Conservation (phyloP, 2,329 filamentous ascomycete genomes). For the Sporothrix schenckii region DNA sequence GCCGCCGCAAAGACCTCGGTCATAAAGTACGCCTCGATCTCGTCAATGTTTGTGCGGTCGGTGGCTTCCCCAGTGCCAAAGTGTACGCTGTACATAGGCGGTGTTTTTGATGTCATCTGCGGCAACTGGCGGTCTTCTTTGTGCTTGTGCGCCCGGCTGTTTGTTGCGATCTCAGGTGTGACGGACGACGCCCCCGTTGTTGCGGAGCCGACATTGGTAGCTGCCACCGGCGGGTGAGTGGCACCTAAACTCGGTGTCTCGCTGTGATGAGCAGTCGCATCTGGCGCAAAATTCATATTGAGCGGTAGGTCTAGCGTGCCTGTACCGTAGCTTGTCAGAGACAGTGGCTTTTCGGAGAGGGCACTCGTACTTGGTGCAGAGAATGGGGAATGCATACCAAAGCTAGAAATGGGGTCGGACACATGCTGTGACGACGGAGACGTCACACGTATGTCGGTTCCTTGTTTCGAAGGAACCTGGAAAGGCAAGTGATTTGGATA, state of each 20-base stretch:
- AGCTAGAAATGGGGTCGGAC: constrained; percentile 35
- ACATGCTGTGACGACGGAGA: constrained; percentile 39
- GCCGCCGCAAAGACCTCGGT: constrained; percentile 53
- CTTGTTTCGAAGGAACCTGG: constrained; percentile 57
- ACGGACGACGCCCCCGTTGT: background rate
- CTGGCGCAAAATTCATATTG: background rate
- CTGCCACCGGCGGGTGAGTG: constrained; percentile 9
- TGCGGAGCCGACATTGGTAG: constrained; percentile 12
- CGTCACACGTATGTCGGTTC: constrained; percentile 42
- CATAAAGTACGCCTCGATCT: constrained; percentile 59
- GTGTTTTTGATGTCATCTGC: background rate
- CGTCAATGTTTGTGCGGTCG: constrained; percentile 60
- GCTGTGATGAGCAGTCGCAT: background rate
- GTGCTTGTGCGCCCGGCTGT: background rate
- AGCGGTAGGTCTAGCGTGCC: background rate
- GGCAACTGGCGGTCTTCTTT: background rate
- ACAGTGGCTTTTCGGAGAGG: background rate
- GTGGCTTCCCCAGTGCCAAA: constrained; percentile 38
- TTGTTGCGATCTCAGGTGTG: background rate
- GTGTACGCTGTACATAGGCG: background rate
- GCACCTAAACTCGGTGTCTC: constrained; percentile 4
- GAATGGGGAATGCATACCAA: constrained; percentile 3
- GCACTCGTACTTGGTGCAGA: background rate
- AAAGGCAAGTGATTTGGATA: constrained; percentile 58
- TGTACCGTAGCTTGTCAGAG: constrained; percentile 11